Evolutionary conservation across 2,329 filamentous ascomycete genomes (phyloP), one percentile per base, ranked within the genome.

Genomic region (Colletotrichum sp.): DNA sequence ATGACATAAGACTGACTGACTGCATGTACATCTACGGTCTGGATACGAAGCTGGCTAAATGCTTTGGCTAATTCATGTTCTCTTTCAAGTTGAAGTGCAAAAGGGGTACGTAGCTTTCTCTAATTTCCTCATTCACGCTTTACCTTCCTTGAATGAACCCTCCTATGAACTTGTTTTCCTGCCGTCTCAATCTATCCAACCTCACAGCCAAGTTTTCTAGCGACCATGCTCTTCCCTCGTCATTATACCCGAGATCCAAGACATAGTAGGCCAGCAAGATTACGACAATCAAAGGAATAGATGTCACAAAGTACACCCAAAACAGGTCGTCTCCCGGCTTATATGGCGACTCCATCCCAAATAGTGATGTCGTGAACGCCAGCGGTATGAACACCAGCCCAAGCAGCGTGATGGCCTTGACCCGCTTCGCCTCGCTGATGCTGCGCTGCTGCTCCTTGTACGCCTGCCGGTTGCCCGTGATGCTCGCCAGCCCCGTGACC

Each of bases 381-480:
- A 80, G 72, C 26, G 78, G 79, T 55, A 81, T 77, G 43, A 81
- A 81, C 8, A 80, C 72, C 39, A 80, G 77, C 4, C 80, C 79
- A 8, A 81, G 72, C 8, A 80, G 74, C 26, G 79, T 81, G 30
- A 80, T 68, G 52, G 78, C 78, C 74, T 79, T 80, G 14, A 77
- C 78, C 68, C 78, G 77, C 75, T 79, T 80, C 12, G 79, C 77
- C 75, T 81, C 78, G 59, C 79, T 77, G 70, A 79, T 79, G 34
- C 76, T 78, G 39, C 78, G 77, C 71, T 80, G 78, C 72, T 80
- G 79, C 69, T 80, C 78, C 61, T 75, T 72, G 39, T 76, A 78
- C 13, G 76, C 77, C 72, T 79, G 77, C 14, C 79, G 75, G 59
- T 80, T 80, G 26, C 80, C 80, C 18, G 80, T 78, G 73, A 81